Conservation (phyloP, 2,329 filamentous ascomycete species). For the Aquanectria penicillioides region DNA sequence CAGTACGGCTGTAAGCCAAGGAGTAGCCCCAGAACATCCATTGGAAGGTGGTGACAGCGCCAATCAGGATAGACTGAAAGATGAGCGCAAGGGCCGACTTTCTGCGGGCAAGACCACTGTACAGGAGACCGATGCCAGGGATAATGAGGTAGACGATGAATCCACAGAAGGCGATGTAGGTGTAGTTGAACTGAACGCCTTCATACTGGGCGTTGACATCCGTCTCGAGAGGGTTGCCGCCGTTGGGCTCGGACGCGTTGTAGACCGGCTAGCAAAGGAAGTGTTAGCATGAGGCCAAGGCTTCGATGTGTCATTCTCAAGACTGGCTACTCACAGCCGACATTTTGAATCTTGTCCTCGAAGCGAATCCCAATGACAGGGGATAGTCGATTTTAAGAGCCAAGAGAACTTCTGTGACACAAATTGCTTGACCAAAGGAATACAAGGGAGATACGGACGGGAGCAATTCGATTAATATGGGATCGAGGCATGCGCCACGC, state of each 20-base stretch:
- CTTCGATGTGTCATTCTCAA: neutral
- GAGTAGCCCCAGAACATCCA: conserved; percentile 59
- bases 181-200: conserved; percentile 26
- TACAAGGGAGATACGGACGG: too few relatives aligned
- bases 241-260: conserved; percentile 24
- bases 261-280: conserved; percentile 8
- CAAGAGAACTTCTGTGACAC: too few relatives aligned
- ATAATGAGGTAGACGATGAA: conserved; percentile 30
- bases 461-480: too few relatives aligned
- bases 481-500: neutral
- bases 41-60: conserved; percentile 54
- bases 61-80: conserved; percentile 57
- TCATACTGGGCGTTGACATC: conserved; percentile 26
- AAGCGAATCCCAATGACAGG: too few relatives aligned
- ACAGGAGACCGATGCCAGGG: conserved; percentile 44
- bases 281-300: neutral
- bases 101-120: conserved; percentile 49
- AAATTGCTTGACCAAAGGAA: too few relatives aligned
- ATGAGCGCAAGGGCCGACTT: conserved; percentile 54
- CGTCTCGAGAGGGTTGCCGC: conserved; percentile 23
- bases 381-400: neutral
- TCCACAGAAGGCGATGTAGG: conserved; percentile 26
- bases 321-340: conserved; percentile 9
- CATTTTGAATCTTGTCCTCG: too few relatives aligned
- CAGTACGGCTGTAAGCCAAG: conserved; percentile 48